phyloP scores from a whole-genome alignment of 2,329 filamentous ascomycete species.

The Falciphora oryzae region DNA sequence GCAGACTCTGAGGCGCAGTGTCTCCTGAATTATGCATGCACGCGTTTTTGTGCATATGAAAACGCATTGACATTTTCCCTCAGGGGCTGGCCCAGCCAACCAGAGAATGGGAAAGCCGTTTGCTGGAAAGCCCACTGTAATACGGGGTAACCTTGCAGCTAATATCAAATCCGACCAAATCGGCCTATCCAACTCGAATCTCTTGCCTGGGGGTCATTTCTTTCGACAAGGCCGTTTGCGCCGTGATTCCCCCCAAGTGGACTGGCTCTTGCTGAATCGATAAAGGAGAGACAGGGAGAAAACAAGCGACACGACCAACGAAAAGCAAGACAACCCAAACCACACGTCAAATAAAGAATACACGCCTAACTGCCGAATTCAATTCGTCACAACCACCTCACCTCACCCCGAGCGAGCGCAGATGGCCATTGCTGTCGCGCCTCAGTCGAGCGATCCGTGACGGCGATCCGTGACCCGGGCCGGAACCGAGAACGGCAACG shows the following conservation, averaged over 20 bases:
- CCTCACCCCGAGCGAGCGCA: background rate
- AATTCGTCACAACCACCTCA: background rate
- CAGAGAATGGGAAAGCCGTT: background rate
- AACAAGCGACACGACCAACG: background rate
- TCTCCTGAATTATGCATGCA: background rate
- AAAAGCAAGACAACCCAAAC: background rate
- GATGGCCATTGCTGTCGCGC: background rate
- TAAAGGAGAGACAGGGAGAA: background rate
- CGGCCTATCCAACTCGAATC: background rate
- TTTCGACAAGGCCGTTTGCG: background rate
- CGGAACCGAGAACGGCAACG: background rate
- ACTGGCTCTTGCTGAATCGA: background rate
- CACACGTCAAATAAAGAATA: background rate
- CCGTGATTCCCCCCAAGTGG: background rate
- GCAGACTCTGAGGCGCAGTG: too few species aligned
- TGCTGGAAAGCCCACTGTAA: constrained; percentile 1
- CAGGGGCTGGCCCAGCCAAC: constrained; percentile 1
- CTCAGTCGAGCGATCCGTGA: background rate
- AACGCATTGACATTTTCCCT: background rate
- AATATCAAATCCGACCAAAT: constrained; percentile 1
- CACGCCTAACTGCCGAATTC: background rate
- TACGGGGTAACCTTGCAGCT: background rate
- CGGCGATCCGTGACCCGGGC: background rate
- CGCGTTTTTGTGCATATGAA: background rate
- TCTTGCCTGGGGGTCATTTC: background rate